Conservation (phyloP, 2,329 filamentous ascomycete genomes). For the Aureobasidium sp. region DNA sequence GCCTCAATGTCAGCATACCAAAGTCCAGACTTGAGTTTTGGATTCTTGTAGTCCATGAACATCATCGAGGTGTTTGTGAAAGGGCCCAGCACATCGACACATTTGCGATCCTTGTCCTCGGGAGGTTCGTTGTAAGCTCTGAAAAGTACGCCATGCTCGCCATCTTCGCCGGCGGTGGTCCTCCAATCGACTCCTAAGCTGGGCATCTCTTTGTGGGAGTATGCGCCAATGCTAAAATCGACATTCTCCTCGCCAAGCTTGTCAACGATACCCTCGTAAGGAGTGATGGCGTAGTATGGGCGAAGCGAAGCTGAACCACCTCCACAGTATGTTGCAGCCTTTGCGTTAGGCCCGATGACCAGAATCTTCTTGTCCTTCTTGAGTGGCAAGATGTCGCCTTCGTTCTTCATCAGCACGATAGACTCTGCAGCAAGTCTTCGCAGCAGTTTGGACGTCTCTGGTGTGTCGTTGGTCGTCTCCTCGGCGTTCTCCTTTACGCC, state of each 20-base stretch:
- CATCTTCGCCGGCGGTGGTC: background rate
- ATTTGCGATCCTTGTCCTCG: slow-evolving; percentile 34
- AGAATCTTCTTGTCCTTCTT: slow-evolving; percentile 61
- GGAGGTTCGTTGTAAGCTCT: slow-evolving; percentile 51
- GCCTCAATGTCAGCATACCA: slow-evolving; percentile 47
- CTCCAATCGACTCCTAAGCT: background rate
- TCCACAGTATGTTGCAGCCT: slow-evolving; percentile 50
- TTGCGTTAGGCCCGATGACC: slow-evolving; percentile 69
- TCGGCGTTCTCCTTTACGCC: slow-evolving; percentile 25
- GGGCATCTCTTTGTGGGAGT: slow-evolving; percentile 17
- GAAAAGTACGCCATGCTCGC: slow-evolving; percentile 7
- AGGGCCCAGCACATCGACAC: slow-evolving; percentile 44
- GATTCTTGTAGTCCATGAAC: slow-evolving; percentile 47
- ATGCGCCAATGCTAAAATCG: slow-evolving; percentile 19
- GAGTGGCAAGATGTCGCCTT: slow-evolving; percentile 56
- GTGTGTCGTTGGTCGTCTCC: slow-evolving; percentile 26
- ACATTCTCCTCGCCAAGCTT: slow-evolving; percentile 20
- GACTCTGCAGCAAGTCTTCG: slow-evolving; percentile 24
- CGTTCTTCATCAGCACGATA: slow-evolving; percentile 55
- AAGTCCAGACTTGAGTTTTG: slow-evolving; percentile 28
- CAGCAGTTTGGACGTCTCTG: slow-evolving; percentile 27
- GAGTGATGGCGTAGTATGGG: slow-evolving; percentile 30
- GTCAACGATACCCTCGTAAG: slow-evolving; percentile 26
- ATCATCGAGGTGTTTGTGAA: slow-evolving; percentile 36
- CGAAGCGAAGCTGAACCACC: slow-evolving; percentile 29